phyloP scores from a whole-genome alignment of 2,329 filamentous ascomycete species.

The Ascochyta fabae region DNA sequence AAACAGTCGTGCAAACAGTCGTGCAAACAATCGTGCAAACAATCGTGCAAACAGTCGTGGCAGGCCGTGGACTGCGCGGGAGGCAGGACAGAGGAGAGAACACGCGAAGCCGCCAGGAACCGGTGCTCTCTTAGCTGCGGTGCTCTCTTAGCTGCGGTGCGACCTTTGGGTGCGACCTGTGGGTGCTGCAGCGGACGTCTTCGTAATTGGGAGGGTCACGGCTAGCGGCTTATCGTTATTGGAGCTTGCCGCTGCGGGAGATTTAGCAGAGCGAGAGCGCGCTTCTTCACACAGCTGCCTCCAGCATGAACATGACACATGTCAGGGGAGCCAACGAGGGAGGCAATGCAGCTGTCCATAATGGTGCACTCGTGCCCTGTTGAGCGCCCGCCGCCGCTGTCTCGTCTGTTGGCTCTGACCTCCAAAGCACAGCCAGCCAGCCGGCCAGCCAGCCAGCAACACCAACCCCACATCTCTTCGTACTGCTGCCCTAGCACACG shows the following conservation, averaged over 20 bases:
- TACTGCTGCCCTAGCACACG: conserved; percentile 2
- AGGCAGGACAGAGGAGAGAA: not conserved
- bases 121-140: conserved; percentile 9
- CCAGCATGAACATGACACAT: not conserved
- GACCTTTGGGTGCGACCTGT: not conserved
- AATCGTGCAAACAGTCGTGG: not conserved
- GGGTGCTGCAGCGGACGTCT: not conserved
- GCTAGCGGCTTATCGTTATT: conserved; percentile 10
- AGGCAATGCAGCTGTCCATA: not conserved
- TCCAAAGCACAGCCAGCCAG: not conserved
- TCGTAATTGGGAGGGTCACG: not conserved
- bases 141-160: not conserved
- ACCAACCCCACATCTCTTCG: conserved; percentile 10
- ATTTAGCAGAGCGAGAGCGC: not conserved
- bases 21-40: not conserved
- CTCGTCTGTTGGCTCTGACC: not conserved
- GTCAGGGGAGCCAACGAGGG: not conserved
- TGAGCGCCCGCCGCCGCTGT: not conserved
- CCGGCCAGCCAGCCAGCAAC: not conserved
- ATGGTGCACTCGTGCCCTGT: not conserved
- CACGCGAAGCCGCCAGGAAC: conserved; percentile 7
- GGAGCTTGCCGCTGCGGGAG: not conserved
- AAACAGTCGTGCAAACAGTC: not conserved
- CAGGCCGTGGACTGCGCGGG: not conserved
- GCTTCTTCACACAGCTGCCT: not conserved